Evolutionary conservation across 2,329 filamentous ascomycete genomes (phyloP).

Genomic region (Fonsecaea monophora): DNA sequence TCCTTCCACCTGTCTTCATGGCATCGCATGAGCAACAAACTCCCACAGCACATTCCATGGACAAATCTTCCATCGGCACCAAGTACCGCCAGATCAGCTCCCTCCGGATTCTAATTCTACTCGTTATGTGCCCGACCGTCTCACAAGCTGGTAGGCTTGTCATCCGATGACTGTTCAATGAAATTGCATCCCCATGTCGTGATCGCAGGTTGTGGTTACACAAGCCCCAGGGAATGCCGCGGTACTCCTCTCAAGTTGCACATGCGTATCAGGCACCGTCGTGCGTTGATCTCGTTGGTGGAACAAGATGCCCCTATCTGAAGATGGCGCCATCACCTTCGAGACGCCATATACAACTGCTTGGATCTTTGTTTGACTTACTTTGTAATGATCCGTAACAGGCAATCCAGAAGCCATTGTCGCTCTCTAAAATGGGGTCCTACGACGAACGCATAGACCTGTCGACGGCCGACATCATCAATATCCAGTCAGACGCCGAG

Average conservation of each 20-base stretch:
- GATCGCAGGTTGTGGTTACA: neutral
- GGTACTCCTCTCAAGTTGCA: neutral
- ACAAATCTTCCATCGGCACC: neutral
- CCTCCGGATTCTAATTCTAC: neutral
- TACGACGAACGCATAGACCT: neutral
- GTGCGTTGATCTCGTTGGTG: neutral
- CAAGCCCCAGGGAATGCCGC: neutral
- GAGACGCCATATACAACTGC: neutral
- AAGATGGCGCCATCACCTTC: neutral
- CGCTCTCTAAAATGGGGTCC: slow-evolving; percentile 5
- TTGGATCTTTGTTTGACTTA: neutral
- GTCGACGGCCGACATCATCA: slow-evolving; percentile 53
- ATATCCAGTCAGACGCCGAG: slow-evolving; percentile 75
- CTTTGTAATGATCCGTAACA: no score
- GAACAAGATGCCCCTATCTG: neutral
- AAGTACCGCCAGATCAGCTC: neutral
- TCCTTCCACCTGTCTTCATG: no score
- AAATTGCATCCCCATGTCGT: neutral
- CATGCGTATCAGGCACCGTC: neutral
- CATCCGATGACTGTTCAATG: neutral
- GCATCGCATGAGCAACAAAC: no score
- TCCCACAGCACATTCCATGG: neutral
- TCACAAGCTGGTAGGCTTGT: neutral
- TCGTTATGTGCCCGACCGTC: neutral
- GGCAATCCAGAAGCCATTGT: neutral